Evolutionary conservation across 805 yeast species (phyloP), one percentile per base, ranked within the genome.

Genomic region (Candida xiaguanensis): DNA sequence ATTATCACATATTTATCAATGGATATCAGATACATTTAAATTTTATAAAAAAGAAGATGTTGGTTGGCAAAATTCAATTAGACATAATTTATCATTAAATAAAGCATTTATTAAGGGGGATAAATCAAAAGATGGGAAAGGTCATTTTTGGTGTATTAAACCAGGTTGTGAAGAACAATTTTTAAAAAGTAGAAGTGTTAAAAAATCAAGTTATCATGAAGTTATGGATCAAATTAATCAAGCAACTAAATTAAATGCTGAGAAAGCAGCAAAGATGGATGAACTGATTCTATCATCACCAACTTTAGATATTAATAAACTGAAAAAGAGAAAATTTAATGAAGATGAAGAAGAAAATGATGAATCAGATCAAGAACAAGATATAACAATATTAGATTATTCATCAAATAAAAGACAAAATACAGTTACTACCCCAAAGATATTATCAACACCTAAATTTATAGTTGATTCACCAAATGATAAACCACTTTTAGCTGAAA

Each of bases 61-160:
- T 8, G 96, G 97, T 19, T 91, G 99, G 99, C 97, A 91, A 63
- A 91, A 91, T 63, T 90, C 96, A 24, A 93, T 91, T 46, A 80
- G 99, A 45, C 99, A 91, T 63, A 91, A 93, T 50, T 68, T 91
- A 22, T 88, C 96, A 9, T 72, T 91, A 51, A 93, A 91, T 62
- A 93, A 93, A 56, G 96, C 97, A 0, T 91, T 91, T 56, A 73
- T 84, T 35, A 91, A 91, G 63, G 82, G 93, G 16, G 95, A 86
- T 49, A 84, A 90, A 58, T 90, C 96, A 9, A 83, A 85, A 49
- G 95, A 85, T 63, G 89, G 91, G 6, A 85, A 85, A 58, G 93
- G 93, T 23, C 96, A 90, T 64, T 91, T 83, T 60, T 91, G 99
- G 99, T 79, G 83, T 50, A 85, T 91, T 37, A 85, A 82, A 45